Evolutionary conservation across 164 flowering plant species (phyloP), one percentile per base, ranked within the genome.

Genomic region (Pachysandra terminalis): DNA sequence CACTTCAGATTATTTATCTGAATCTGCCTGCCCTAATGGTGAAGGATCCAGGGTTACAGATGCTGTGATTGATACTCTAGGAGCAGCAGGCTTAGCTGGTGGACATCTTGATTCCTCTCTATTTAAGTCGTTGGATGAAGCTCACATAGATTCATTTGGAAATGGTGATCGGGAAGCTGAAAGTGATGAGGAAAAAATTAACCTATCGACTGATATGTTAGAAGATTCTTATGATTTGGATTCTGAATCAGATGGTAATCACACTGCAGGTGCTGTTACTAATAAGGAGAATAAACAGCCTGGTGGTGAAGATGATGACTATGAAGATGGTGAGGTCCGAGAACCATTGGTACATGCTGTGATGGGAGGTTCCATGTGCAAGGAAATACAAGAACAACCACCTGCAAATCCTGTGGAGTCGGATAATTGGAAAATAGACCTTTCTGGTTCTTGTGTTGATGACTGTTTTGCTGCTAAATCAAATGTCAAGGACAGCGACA

Each of bases 241-340:
- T 24, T 68, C 49, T 70, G 85, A 78, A 21, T 75, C 83, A 9
- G 85, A 80, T 67, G 81, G 80, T 26, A 68, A 75, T 72, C 80
- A 61, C 41, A 73, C 65, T 53, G 28, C 56, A 21, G 64, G 66
- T 32, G 7, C 15, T 26, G 65, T 45, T 10, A 23, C 69, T 56
- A 73, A 71, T 49, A 49, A 21, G 21, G 66, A 69, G 53, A 49
- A 23, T 57, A 73, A 57, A 67, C 67, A 24, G 14, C 65, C 64
- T 56, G 53, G 48, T 49, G 52, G 59, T 65, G 84, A 67, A 35
- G 86, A 81, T 51, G 83, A 86, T 60, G 88, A 84, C 19, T 81
- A 73, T 73, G 93, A 86, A 78, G 90, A 88, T 80, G 90, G 93
- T 58, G 90, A 88, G 77, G 82, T 85, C 19, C 77, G 85, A 55